Percentiles rank a stretch among this genome's conserved stretches.
Conservation (phyloP, 73 alveolate species). For the Uronychia setigera region DNA sequence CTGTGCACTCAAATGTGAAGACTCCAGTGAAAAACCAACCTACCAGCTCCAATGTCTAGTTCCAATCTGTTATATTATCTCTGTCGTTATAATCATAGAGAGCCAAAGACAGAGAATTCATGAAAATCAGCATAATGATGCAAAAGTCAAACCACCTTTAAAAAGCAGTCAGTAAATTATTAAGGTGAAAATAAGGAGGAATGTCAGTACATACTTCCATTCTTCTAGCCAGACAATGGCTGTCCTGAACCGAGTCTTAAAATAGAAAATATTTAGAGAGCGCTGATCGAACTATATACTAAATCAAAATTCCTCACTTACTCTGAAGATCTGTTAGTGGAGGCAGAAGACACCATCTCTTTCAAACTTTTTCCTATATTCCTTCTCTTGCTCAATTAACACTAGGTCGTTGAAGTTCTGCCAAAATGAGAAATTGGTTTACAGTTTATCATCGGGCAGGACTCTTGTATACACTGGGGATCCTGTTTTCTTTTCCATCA, state of each 20-base stretch:
- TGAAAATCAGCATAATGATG: not conserved
- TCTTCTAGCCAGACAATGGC: conserved; percentile 31
- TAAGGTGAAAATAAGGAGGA: too few species aligned
- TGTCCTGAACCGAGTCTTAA: conserved; percentile 6
- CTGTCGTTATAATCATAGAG: conserved; percentile 26
- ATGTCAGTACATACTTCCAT: not conserved
- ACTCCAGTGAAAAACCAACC: conserved; percentile 16
- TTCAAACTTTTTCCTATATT: too few species aligned
- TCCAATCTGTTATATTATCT: conserved; percentile 1
- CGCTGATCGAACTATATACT: conserved; percentile 27
- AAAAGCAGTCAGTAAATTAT: too few species aligned
- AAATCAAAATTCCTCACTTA: too few species aligned
- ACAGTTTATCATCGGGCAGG: too few species aligned
- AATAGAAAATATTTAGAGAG: conserved; percentile 3
- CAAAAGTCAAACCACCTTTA: conserved; percentile 32
- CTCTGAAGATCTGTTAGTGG: too few species aligned
- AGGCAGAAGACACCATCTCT: too few species aligned
- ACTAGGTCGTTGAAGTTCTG: too few species aligned
- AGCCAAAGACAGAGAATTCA: conserved; percentile 30
- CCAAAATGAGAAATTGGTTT: too few species aligned
- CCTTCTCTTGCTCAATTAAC: too few species aligned
- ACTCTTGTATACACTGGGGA: too few species aligned
- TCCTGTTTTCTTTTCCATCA: too few species aligned
- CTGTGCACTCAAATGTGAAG: conserved; percentile 33
- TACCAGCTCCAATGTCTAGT: conserved; percentile 6